These are phyloP conservation scores for Aspergillus fumigatiaffinis DNA, from an alignment of 2,329 filamentous ascomycete species.

Conservation along the genomic window DNA sequence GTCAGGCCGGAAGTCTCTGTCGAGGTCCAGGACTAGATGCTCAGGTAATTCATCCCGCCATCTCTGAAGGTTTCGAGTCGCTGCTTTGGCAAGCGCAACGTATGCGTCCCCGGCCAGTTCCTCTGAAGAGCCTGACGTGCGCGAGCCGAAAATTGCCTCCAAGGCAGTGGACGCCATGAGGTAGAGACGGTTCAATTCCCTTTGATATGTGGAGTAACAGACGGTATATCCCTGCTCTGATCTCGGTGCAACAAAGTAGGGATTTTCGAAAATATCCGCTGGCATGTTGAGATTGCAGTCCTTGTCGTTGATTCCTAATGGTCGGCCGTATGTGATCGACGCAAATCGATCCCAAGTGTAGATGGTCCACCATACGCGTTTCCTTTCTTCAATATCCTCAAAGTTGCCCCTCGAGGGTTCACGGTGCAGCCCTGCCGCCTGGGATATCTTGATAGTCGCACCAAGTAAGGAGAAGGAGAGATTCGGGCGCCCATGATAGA, in stretches of 20 bases:
- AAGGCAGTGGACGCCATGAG: constrained; percentile 21
- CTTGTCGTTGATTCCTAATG: constrained; percentile 41
- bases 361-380: constrained; percentile 42
- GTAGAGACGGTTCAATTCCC: constrained; percentile 23
- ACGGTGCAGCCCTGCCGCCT: constrained; percentile 33
- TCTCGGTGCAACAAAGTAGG: constrained; percentile 17
- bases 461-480: constrained; percentile 38
- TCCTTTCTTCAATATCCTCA: constrained; percentile 33
- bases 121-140: constrained; percentile 15
- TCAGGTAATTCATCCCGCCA: constrained; percentile 15
- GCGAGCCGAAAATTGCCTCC: constrained; percentile 22
- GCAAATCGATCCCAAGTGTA: constrained; percentile 43
- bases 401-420: constrained; percentile 18
- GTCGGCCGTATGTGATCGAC: constrained; percentile 40
- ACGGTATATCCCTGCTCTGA: constrained; percentile 5
- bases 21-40: constrained; percentile 16
- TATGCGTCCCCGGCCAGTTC: constrained; percentile 17
- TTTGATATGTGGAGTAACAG: constrained; percentile 22
- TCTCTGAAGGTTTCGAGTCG: constrained; percentile 15
- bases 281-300: constrained; percentile 37
- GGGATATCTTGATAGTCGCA: constrained; percentile 35
- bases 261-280: constrained; percentile 29
- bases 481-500: constrained; percentile 43
- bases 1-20: constrained; percentile 12
- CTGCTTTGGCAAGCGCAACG: constrained; percentile 13